Evolutionary conservation across 2,329 filamentous ascomycete genomes (phyloP), one percentile per base, ranked within the genome.

Genomic region (Aspergillus fructus): DNA sequence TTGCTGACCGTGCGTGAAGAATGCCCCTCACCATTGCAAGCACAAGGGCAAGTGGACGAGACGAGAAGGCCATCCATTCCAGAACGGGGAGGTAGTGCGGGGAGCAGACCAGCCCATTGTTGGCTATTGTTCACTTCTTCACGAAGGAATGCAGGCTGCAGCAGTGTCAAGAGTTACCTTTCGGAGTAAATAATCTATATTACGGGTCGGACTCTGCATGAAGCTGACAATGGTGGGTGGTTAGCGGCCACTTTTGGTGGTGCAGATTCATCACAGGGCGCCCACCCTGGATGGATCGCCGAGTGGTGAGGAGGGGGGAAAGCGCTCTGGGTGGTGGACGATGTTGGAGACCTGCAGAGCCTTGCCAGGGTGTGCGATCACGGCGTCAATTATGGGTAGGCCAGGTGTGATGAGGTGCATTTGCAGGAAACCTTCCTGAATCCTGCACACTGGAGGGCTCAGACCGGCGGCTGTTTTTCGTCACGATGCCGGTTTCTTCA

Each of bases 321-420:
- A 34, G 17, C 41, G 27, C 17, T 46, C 48, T 45, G 41, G 40
- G 19, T 58, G 39, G 50, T 45, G 42, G 42, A 34, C 42, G 46
- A n/a, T n/a, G n/a, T 55, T 34, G 49, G 41, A 40, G 30, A 27
- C 39, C 45, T 42, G 41, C 27, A 53, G 40, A 39, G 24, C 19
- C 40, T 19, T 8, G 23, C 47, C 15, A 21, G 47, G 21, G 48
- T 12, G 53, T 53, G 58, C 54, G 56, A 61, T 59, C 60, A 61
- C 60, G 49, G 60, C 60, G 59, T 53, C 58, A 61, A 61, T 43
- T n/a, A 53, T 37, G 19, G 43, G 49, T 23, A 56, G 55, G 43
- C 21, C 15, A 49, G 33, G 39, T 58, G 60, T 62, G 60, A 61
- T 60, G 59, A 55, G 34, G 42, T 55, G 56, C 54, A 41, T 34